Evolutionary conservation across 495 filamentous ascomycete species (phyloP), one percentile per base, ranked within the genome.

Genomic region (Glarea lozoyensis): DNA sequence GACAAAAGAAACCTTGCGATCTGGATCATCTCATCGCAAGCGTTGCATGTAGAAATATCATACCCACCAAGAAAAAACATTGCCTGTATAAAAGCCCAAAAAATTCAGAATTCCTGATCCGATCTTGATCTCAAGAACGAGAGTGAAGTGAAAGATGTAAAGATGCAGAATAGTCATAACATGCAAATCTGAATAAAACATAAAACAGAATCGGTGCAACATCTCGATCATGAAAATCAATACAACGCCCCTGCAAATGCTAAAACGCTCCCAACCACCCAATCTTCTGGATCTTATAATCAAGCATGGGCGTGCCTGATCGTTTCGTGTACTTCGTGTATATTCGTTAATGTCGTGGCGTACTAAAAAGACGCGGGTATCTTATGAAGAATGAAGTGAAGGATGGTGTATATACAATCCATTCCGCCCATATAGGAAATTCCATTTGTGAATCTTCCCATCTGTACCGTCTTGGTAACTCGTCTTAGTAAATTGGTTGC

Each of bases 401-500:
- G 20, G 37, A 33, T 49, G 43, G 25, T 44, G 46, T 54, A 54
- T 49, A 46, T 54, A 46, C 43, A 53, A 40, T 40, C 37, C 37
- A 16, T 2, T 24, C 22, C 12, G 31, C 42, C 43, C 51, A 47
- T 43, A 45, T 35, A 35, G 7, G 32, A 41, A 50, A 40, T 13
- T 3, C 12, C 16, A 23, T 12, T 38, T 19, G 46, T 32, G 15
- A 11, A 30, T 13, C n/a, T 11, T 35, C 12, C 32, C 18, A 10
- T 11, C 9, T 12, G 37, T n/a, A 12, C 10, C 13, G 33, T 3
- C n/a, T 40, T 10, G 33, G 18, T 11, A 33, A 10, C 2, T 15
- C n/a, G 36, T 4, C 3, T 38, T 48, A 50, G 20, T 49, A 52
- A 5, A 46, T 48, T 4, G 69, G 64, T 4, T 76, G 62, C 0